These are phyloP conservation scores for Filosporella fistucella DNA, from an alignment of 495 filamentous ascomycete genomes.

Conservation along the genomic window DNA sequence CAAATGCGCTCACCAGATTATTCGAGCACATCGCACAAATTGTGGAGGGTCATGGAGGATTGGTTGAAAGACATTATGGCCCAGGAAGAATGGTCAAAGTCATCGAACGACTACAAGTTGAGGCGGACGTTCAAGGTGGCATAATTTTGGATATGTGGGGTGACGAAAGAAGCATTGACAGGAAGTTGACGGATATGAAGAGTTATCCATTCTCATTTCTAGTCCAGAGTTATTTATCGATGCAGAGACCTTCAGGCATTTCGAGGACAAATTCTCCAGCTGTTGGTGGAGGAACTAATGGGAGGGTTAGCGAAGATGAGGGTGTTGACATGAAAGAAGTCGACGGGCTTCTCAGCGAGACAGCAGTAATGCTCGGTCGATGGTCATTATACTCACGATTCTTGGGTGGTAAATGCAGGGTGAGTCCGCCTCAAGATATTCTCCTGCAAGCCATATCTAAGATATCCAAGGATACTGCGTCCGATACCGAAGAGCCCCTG, in stretches of 20 bases:
- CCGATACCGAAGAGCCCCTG: slow-evolving; percentile 41
- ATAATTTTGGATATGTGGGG: slow-evolving; percentile 94
- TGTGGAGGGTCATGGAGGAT: slow-evolving; percentile 79
- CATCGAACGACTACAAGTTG: slow-evolving; percentile 86
- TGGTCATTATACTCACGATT: slow-evolving; percentile 94
- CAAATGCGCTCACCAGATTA: slow-evolving; percentile 80
- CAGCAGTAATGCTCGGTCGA: slow-evolving; percentile 82
- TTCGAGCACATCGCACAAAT: slow-evolving; percentile 98
- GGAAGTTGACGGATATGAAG: slow-evolving; percentile 88
- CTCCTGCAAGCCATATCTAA: slow-evolving; percentile 15
- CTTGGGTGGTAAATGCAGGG: slow-evolving; percentile 66
- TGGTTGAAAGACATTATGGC: slow-evolving; percentile 94
- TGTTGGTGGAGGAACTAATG: slow-evolving; percentile 35
- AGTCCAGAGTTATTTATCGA: slow-evolving; percentile 84
- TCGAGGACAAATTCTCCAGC: slow-evolving; percentile 53
- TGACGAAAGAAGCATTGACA: slow-evolving; percentile 78
- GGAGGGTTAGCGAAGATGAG: slow-evolving; percentile 70
- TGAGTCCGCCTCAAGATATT: slow-evolving; percentile 12
- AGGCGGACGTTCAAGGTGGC: slow-evolving; percentile 96
- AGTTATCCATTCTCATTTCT: slow-evolving; percentile 96
- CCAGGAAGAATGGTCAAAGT: slow-evolving; percentile 90
- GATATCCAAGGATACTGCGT: slow-evolving; percentile 37
- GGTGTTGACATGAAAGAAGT: slow-evolving; percentile 94
- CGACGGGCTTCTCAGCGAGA: slow-evolving; percentile 79
- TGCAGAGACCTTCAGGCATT: slow-evolving; percentile 43